phyloP scores from a whole-genome alignment of 768 basidiomycete species.

The Phaeotremella skinneri region DNA sequence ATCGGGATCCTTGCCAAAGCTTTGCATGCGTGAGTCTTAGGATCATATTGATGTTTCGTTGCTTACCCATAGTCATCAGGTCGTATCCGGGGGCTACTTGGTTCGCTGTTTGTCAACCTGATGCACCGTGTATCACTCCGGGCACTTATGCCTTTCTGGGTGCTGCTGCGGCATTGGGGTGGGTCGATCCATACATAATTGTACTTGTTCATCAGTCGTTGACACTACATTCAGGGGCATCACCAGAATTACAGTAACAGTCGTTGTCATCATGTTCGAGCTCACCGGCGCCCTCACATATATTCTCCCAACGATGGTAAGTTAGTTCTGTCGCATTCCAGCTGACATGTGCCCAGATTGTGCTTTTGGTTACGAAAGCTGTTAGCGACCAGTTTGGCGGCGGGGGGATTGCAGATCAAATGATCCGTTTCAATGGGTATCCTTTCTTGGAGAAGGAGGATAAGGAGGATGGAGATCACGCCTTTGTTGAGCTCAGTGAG shows the following conservation, averaged over 20 bases:
- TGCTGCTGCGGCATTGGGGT: conserved; percentile 93
- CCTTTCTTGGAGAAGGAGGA: conserved; percentile 96
- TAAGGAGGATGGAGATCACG: conserved; percentile 57
- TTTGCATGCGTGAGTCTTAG: conserved; percentile 65
- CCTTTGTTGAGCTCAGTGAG: conserved; percentile 84
- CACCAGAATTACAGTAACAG: conserved; percentile 94
- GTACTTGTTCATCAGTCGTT: conserved; percentile 5
- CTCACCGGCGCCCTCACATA: conserved; percentile 95
- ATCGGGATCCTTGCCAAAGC: conserved; percentile 95
- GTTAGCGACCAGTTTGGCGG: conserved; percentile 92
- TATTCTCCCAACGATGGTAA: conserved; percentile 94
- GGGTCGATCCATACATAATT: conserved; percentile 18
- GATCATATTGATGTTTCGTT: background rate
- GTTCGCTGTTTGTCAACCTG: conserved; percentile 84
- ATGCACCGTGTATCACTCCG: conserved; percentile 94
- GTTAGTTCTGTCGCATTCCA: conserved; percentile 22
- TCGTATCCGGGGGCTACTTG: conserved; percentile 79
- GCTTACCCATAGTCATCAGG: conserved; percentile 53
- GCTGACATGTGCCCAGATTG: conserved; percentile 65
- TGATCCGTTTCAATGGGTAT: conserved; percentile 95
- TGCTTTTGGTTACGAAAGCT: conserved; percentile 91
- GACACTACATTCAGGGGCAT: conserved; percentile 64
- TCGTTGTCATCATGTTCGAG: conserved; percentile 99
- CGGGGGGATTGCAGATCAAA: conserved; percentile 92
- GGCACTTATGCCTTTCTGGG: conserved; percentile 98